Evolutionary conservation across 345 rosid species (phyloP).

Genomic region (Sonneratia caseolaris): DNA sequence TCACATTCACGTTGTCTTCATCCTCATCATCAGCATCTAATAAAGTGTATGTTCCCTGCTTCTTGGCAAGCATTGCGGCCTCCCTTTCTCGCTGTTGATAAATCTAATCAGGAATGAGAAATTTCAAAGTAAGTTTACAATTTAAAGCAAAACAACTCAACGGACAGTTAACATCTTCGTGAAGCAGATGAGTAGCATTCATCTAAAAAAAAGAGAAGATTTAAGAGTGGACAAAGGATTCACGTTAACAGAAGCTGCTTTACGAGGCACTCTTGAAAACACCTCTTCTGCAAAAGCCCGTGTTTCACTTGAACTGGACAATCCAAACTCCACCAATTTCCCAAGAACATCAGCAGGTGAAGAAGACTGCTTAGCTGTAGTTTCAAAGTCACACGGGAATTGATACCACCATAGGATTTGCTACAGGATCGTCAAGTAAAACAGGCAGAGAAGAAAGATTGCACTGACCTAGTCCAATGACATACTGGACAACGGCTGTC

Average conservation of each 20-base stretch:
- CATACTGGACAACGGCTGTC: conserved; percentile 54
- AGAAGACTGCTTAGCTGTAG: conserved; percentile 59
- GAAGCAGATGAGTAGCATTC: not conserved
- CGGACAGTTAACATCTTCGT: not conserved
- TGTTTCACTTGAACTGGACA: conserved; percentile 15
- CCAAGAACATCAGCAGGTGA: conserved; percentile 47
- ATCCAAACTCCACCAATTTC: conserved; percentile 42
- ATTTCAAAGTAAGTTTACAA: not conserved
- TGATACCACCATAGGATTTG: not conserved
- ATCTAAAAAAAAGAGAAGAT: not conserved
- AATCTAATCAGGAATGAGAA: conserved; percentile 24
- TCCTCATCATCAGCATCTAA: conserved; percentile 68
- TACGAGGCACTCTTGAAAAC: conserved; percentile 18
- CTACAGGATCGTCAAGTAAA: not conserved
- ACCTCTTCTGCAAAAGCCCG: conserved; percentile 12
- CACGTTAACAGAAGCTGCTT: conserved; percentile 11
- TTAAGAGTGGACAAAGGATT: not conserved
- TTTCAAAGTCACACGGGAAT: not conserved
- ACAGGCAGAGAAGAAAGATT: not conserved
- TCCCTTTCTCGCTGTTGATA: conserved; percentile 82
- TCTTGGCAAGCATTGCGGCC: conserved; percentile 68
- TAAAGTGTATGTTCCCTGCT: conserved; percentile 54
- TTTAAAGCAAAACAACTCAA: not conserved
- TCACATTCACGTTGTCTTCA: conserved; percentile 18
- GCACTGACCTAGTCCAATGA: conserved; percentile 54